Base-by-base conservation (phyloP, 129 eudicot genomes). In the Centella asiatica region DNA sequence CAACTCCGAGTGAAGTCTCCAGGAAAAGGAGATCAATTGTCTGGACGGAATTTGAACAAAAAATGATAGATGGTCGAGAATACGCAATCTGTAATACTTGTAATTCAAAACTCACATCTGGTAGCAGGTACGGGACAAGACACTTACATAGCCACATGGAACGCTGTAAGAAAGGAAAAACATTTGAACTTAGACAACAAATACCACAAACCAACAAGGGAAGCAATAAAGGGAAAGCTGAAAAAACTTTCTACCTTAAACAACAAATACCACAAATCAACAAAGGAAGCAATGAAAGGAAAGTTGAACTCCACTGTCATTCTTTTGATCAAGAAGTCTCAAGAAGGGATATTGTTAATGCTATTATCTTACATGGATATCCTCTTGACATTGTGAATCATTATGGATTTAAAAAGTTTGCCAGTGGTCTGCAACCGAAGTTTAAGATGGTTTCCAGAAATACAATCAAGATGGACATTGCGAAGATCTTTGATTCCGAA, bases 341-440 rank as follows among this genome's bases (percentile, higher is more conserved):
- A 20, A 52, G 39, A 44, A 26, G 18, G 19, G 62, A 37, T 20
- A 20, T 67, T 31, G 71, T 44, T 20, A 39, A 37, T 45, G 59
- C 47, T 19, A 67, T 67, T 32, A 39, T 54, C 25, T 23, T 54
- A 23, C 71, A 67, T 40, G 71, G 59, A 37, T 67, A 67, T 54
- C 71, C 71, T 52, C 47, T 67, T 11, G 54, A 36, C 52, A 67
- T 67, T 19, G 28, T 67, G 44, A 45, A 40, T 37, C 71, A 67
- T 40, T 14, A 52, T 25, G 62, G 62, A 18, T 67, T 67, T 24
- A 39, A 45, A 40, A 37, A 13, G 25, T 67, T 52, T 40, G n/a
- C 32, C 26, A 67, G 26, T 5, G 49, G 42, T 17, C 64, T 67
- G 18, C 50, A 67, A 29, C 72, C 72, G 12, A 25, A 55, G 72